Evolutionary conservation across 2,329 filamentous ascomycete species (phyloP).

Genomic region (Pseudomassariella vexata): DNA sequence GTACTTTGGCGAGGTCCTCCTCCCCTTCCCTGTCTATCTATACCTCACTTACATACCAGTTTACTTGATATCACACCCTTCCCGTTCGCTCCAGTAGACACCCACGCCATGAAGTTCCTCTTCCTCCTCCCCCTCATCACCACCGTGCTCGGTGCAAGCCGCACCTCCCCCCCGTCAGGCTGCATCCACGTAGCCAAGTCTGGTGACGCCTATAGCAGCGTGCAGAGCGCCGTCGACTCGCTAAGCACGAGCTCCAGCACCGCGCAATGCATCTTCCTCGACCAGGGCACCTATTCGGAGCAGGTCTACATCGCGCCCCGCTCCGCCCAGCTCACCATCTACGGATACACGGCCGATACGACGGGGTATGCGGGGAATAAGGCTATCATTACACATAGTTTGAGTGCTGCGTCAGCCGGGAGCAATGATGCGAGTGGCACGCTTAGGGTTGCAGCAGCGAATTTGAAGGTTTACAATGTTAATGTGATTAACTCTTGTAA

Average conservation of each 20-base stretch:
- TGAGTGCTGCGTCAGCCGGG: slow-evolving; percentile 39
- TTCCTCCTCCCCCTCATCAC: slow-evolving; percentile 11
- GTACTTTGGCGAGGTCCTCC: no score
- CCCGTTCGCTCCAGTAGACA: no score
- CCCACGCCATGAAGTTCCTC: no score
- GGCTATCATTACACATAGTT: slow-evolving; percentile 43
- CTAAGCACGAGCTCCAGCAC: slow-evolving; percentile 42
- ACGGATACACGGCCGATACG: slow-evolving; percentile 51
- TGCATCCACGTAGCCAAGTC: slow-evolving; percentile 39
- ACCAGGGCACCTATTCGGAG: slow-evolving; percentile 53
- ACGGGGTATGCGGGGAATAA: slow-evolving; percentile 48
- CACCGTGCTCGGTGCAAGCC: slow-evolving; percentile 20
- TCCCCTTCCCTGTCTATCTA: no score
- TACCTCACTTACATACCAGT: no score
- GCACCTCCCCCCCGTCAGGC: slow-evolving; percentile 36
- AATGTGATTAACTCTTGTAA: slow-evolving; percentile 40
- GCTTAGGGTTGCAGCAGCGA: slow-evolving; percentile 35
- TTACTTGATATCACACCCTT: no score
- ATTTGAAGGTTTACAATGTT: slow-evolving; percentile 58
- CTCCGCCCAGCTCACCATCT: slow-evolving; percentile 44
- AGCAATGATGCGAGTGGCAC: slow-evolving; percentile 47
- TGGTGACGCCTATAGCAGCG: slow-evolving; percentile 26
- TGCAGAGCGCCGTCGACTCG: slow-evolving; percentile 53
- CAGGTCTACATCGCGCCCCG: slow-evolving; percentile 48
- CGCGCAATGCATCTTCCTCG: slow-evolving; percentile 56